Evolutionary conservation across 805 yeast genomes (phyloP).

Genomic region (Jamesozyma hellenica): DNA sequence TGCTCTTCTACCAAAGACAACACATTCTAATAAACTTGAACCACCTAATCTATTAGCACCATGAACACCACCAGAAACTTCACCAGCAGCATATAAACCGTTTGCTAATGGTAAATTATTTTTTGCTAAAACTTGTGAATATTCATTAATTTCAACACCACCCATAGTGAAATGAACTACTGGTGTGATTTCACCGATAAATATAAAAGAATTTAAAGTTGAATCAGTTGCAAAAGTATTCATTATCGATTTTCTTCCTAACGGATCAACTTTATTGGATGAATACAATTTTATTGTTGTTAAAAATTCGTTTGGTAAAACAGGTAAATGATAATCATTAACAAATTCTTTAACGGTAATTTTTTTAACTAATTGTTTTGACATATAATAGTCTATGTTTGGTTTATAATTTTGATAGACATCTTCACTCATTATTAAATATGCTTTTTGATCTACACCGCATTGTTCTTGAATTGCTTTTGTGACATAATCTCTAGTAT

Average conservation of each 20-base stretch:
- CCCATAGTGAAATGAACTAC: constrained; percentile 63
- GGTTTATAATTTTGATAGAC: constrained; percentile 37
- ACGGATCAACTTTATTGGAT: constrained; percentile 24
- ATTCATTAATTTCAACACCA: constrained; percentile 47
- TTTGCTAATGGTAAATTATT: constrained; percentile 27
- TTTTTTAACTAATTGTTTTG: constrained; percentile 30
- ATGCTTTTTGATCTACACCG: constrained; percentile 26
- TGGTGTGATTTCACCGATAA: constrained; percentile 47
- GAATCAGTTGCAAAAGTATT: constrained; percentile 25
- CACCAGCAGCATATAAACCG: constrained; percentile 56
- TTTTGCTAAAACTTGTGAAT: constrained; percentile 33
- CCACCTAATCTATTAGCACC: constrained; percentile 56
- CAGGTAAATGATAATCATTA: constrained; percentile 13
- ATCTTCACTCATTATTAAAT: constrained; percentile 33
- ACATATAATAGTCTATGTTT: constrained; percentile 44
- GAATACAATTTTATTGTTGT: constrained; percentile 4
- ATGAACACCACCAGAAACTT: constrained; percentile 60
- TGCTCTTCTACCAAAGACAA: constrained; percentile 48
- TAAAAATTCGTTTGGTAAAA: neutral
- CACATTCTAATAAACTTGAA: constrained; percentile 48
- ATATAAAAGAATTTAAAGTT: constrained; percentile 25
- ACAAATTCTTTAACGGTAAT: constrained; percentile 27
- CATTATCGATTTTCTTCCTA: constrained; percentile 29
- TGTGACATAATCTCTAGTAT: constrained; percentile 45
- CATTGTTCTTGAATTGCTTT: constrained; percentile 31